Base-by-base conservation (phyloP, 768 basidiomycete species). In the Amanita inopinata region DNA sequence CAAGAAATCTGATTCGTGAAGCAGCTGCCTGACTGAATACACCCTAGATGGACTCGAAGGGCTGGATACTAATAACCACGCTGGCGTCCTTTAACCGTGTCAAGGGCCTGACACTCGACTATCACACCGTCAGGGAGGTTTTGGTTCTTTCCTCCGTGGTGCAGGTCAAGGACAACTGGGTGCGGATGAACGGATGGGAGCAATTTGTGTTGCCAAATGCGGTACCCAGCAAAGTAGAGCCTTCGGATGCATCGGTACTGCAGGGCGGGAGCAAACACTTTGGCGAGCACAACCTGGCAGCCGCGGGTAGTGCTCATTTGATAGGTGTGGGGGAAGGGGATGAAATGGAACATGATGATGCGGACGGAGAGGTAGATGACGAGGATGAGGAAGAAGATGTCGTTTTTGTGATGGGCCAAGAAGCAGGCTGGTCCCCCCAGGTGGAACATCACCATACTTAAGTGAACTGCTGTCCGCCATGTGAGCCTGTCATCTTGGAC, bases 51-150 rank as follows among this genome's bases (percentile, higher is more conserved):
- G 90, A 96, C 58, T 68, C 74, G 3, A 66, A 73, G 44, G 92
- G 92, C 7, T 97, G 88, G 88, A 80, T 97, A 38, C 74, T 82
- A 8, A 83, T 93, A 34, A 51, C 73, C 10, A 64, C 91, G 39
- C 71, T 97, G 44, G 83, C 88, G 1, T 86, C 87, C 8, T 97
- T 96, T 70, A 88, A 86, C 53, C 82, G 92, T 31, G 74, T 94
- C 43, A 73, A 69, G 52, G 69, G 68, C 36, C 60, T 93, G 42
- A 88, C 88, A 17, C 54, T 54, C 38, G 74, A 81, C 38, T 47
- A 58, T 15, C 63, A 72, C 18, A 61, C 85, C 30, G 83, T 94
- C 32, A 65, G 65, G 36, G 86, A 90, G 23, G 80, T 83, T 9
- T 67, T 93, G 50, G 59, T 51, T 7, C 64, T 82, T 14, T 91